Evolutionary conservation across 2,329 filamentous ascomycete species (phyloP), one percentile per base, ranked within the genome.

Genomic region (Penicillium palitans): DNA sequence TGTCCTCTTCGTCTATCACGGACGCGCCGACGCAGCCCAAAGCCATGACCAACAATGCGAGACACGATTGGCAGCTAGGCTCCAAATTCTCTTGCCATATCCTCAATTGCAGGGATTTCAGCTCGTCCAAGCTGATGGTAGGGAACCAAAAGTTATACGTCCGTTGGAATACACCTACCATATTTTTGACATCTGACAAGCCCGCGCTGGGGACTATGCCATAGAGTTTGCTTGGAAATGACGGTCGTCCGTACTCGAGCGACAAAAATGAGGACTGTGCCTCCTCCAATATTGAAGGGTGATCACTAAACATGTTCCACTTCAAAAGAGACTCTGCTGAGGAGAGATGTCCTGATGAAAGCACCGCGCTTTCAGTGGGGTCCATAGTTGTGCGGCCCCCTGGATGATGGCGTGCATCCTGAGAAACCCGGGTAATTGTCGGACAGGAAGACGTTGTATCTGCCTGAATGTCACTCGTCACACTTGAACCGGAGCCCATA

Each of bases 101-200:
- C 27, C 33, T 49, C 40, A 51, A 25, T 40, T 55, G 37, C 31
- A 59, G 7, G 15, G 31, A 33, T 5, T 42, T 50, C n/a, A 59
- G 33, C 17, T 50, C 31, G 24, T 45, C 31, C 31, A 55, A 51
- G 25, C 46, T 59, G 33, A 59, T 59, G 3, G 57, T 59, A 7
- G 57, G 57, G 17, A 44, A 59, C 57, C 57, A 59, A 29, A 59
- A 59, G 37, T 59, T 59, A 25, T 55, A 55, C 5, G 51, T 59
- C n/a, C 45, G 45, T 47, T 59, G 51, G 24, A 59, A 59, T 13
- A 46, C 25, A 39, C 21, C 21, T 19, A 59, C 31, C 33, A 51
- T 55, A 12, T 15, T 40, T 41, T 55, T 55, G 13, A 59, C 35
- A 19, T 59, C 46, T 10, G 52, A 59, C 46, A 55, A 45, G 4